Percentiles rank a stretch among this genome's conserved stretches.
Evolutionary conservation across 2,329 filamentous ascomycete genomes (phyloP).

Genomic region (Ophiostoma pallidulum): DNA sequence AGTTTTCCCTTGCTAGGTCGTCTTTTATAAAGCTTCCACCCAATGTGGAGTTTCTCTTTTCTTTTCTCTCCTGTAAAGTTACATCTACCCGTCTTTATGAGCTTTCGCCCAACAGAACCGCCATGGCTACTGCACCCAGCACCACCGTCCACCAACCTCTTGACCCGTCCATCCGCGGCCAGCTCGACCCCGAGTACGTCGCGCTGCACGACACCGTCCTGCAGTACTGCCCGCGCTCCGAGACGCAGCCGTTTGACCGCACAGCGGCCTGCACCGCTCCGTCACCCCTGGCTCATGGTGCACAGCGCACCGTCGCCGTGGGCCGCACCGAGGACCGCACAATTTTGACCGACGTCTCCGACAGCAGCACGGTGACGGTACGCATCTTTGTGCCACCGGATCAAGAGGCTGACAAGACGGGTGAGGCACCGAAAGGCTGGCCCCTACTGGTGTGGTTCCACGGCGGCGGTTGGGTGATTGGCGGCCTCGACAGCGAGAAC

Average conservation of each 20-base stretch:
- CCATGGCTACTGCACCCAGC: conserved; percentile 2
- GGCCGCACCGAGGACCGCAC: conserved; percentile 35
- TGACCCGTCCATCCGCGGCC: conserved; percentile 23
- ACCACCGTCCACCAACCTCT: conserved; percentile 22
- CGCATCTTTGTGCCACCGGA: conserved; percentile 45
- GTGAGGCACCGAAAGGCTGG: conserved; percentile 37
- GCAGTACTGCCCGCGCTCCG: conserved; percentile 27
- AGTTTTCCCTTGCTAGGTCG: too few relatives aligned
- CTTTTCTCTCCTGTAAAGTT: neutral
- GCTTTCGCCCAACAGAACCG: neutral
- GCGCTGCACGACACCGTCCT: conserved; percentile 28
- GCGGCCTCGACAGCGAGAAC: conserved; percentile 49
- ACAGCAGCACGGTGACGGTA: conserved; percentile 34
- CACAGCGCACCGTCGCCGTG: conserved; percentile 23
- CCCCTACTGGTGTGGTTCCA: conserved; percentile 48
- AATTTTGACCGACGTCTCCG: conserved; percentile 26
- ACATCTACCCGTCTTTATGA: neutral
- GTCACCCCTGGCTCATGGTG: conserved; percentile 9
- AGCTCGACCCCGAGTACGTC: conserved; percentile 30
- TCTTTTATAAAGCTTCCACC: too few relatives aligned
- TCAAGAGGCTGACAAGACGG: too few relatives aligned
- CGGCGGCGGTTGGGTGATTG: conserved; percentile 50
- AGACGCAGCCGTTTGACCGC: conserved; percentile 14
- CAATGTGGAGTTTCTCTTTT: too few relatives aligned
- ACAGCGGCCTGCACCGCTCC: neutral